Evolutionary conservation across 768 basidiomycete species (phyloP).

Genomic region (Suillus brevipes): DNA sequence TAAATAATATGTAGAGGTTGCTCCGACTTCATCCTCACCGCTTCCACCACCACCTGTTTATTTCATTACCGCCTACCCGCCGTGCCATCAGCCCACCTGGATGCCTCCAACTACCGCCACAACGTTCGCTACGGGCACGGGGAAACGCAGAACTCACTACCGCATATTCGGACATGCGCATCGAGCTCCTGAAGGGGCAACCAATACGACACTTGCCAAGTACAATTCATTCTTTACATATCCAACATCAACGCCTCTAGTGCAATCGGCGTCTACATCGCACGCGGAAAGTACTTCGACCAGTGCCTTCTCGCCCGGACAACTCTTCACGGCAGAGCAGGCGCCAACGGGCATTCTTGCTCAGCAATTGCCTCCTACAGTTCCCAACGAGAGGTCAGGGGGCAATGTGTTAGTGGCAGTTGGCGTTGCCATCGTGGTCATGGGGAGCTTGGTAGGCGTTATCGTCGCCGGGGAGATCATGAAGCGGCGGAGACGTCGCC

Average conservation of each 20-base stretch:
- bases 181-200: neutral
- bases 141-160: neutral
- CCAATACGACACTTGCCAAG: neutral
- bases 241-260: neutral
- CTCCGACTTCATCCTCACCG: neutral
- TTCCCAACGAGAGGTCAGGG: neutral
- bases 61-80: neutral
- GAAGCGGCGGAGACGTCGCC: conserved; percentile 14
- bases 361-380: neutral
- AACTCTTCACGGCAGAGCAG: neutral
- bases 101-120: conserved; percentile 1
- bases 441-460: conserved; percentile 29
- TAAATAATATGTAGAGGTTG: too few species aligned
- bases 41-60: neutral
- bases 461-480: conserved; percentile 28
- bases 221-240: neutral
- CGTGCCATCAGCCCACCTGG: neutral
- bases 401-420: conserved; percentile 25
- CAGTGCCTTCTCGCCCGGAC: neutral
- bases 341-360: neutral
- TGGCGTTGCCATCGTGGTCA: conserved; percentile 25
- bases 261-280: neutral
- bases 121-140: neutral
- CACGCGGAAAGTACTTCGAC: neutral
- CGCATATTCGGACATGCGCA: conserved; percentile 1